phyloP scores from a whole-genome alignment of 2,329 filamentous ascomycete genomes.

The Paracamarosporium sp. region DNA sequence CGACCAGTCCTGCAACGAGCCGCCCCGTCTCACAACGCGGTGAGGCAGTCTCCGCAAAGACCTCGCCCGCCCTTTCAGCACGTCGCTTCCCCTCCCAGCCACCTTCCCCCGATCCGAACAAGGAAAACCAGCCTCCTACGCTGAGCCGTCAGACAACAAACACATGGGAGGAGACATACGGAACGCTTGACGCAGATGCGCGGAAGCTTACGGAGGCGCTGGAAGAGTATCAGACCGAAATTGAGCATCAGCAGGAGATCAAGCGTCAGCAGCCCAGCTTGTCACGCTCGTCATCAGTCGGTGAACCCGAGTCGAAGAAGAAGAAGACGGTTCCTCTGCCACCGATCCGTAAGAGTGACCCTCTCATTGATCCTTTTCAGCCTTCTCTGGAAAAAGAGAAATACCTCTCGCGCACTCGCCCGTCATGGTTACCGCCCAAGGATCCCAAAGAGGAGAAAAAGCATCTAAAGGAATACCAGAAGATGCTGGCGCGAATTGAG shows the following conservation, averaged over 20 bases:
- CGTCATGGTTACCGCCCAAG: constrained; percentile 86
- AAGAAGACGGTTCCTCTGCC: constrained; percentile 64
- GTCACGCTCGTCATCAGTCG: constrained; percentile 38
- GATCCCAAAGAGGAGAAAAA: constrained; percentile 89
- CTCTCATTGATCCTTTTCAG: constrained; percentile 84
- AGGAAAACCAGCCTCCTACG: constrained; percentile 27
- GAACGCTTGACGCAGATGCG: constrained; percentile 74
- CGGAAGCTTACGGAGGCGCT: constrained; percentile 78
- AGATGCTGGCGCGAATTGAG: constrained; percentile 73
- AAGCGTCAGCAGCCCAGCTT: constrained; percentile 55
- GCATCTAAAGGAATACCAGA: constrained; percentile 85
- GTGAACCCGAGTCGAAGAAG: constrained; percentile 51
- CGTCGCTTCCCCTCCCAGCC: constrained; percentile 25
- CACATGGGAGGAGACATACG: constrained; percentile 76
- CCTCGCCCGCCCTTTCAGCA: constrained; percentile 31
- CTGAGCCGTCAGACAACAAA: constrained; percentile 64
- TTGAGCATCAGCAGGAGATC: constrained; percentile 59
- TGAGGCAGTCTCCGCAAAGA: constrained; percentile 27
- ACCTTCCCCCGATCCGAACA: constrained; percentile 26
- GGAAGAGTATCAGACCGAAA: constrained; percentile 76
- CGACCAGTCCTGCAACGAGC: constrained; percentile 24
- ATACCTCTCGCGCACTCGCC: constrained; percentile 76
- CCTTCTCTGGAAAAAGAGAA: constrained; percentile 88
- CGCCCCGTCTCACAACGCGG: constrained; percentile 16
- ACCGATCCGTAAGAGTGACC: constrained; percentile 73